Evolutionary conservation across 495 filamentous ascomycete species (phyloP).

Genomic region (Cercophora newfieldiana): DNA sequence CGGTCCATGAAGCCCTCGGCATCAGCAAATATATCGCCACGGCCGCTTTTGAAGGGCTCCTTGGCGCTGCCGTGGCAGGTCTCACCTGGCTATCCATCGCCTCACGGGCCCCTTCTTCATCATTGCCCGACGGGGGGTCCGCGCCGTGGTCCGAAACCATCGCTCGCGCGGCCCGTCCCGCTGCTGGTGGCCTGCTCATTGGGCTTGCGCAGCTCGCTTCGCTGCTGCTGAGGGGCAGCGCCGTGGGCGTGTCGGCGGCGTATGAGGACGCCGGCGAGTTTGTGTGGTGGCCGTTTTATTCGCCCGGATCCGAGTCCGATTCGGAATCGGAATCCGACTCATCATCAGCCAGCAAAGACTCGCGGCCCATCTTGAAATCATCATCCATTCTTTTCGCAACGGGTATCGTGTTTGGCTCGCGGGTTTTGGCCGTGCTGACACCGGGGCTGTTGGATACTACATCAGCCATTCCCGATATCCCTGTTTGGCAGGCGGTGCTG

Average conservation of each 20-base stretch:
- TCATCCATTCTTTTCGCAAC: slow-evolving; percentile 40
- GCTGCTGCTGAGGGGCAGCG: slow-evolving; percentile 37
- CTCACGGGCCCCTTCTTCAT: too few species aligned
- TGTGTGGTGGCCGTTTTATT: slow-evolving; percentile 35
- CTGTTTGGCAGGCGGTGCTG: too few species aligned
- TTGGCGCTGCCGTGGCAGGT: neutral
- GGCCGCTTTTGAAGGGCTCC: neutral
- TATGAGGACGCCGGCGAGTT: slow-evolving; percentile 53
- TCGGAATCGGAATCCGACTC: neutral
- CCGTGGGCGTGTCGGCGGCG: slow-evolving; percentile 52
- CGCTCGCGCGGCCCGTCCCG: slow-evolving; percentile 19
- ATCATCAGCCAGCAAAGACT: too few species aligned
- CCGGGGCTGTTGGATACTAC: slow-evolving; percentile 35
- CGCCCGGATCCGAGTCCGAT: neutral
- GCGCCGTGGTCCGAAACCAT: too few species aligned
- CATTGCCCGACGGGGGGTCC: too few species aligned
- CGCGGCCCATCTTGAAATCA: neutral
- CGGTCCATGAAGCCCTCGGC: neutral
- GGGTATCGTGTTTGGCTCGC: slow-evolving; percentile 34
- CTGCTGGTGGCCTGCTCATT: slow-evolving; percentile 50
- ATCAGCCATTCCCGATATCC: too few species aligned
- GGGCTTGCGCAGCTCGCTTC: slow-evolving; percentile 48
- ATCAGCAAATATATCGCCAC: neutral
- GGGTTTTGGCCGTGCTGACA: neutral
- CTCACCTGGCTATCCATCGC: neutral